These are phyloP conservation scores for Chaetomium olivaceum DNA, from an alignment of 2,329 filamentous ascomycete genomes.

Conservation along the genomic window DNA sequence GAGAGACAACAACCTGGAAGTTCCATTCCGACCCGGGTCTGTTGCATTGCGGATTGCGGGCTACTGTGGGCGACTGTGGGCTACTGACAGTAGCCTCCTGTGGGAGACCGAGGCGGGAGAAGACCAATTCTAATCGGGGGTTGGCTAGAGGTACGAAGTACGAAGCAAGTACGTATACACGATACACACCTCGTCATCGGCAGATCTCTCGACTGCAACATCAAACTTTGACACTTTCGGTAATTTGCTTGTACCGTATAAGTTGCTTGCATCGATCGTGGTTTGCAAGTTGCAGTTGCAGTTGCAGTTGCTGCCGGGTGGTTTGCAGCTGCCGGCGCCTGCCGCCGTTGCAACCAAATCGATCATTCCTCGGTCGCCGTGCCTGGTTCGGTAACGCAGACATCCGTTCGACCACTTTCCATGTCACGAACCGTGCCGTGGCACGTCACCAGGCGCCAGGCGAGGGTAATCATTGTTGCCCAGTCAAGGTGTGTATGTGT, in stretches of 20 bases:
- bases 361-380: conserved; percentile 10
- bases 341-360: not conserved
- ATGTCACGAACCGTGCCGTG: not conserved
- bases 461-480: not conserved
- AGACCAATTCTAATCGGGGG: not conserved
- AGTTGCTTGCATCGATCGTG: not conserved
- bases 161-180: too few relatives aligned
- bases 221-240: not conserved
- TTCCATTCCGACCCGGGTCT: not conserved
- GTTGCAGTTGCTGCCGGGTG: not conserved
- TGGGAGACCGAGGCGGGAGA: not conserved
- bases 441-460: not conserved
- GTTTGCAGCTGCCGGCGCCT: not conserved
- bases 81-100: too few relatives aligned
- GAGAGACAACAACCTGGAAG: too few relatives aligned
- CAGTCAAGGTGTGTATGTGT: not conserved
- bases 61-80: too few relatives aligned
- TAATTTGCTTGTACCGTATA: not conserved
- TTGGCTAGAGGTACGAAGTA: too few relatives aligned
- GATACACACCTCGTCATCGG: not conserved
- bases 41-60: not conserved
- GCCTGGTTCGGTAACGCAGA: conserved; percentile 16
- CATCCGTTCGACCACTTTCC: not conserved
- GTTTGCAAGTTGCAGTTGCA: too few relatives aligned
- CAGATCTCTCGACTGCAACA: not conserved